These are phyloP conservation scores for Metschnikowia borealis DNA, from an alignment of 805 yeast species.

Conservation along the genomic window DNA sequence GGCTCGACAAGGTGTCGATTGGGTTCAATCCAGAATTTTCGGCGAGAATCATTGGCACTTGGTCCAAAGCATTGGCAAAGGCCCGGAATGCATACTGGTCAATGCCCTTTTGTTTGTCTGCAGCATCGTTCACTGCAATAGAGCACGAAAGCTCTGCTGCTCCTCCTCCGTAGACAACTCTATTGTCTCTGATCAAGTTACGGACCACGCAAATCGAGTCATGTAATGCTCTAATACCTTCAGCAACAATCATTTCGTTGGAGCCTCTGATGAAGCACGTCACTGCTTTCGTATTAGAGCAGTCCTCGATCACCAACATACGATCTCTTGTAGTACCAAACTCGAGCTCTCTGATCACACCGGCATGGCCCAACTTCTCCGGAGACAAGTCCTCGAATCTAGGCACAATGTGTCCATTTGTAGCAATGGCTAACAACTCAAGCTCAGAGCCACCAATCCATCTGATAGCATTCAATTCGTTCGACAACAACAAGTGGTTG, in stretches of 20 bases:
- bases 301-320: conserved; percentile 91
- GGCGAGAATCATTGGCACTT: conserved; percentile 90
- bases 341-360: conserved; percentile 77
- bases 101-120: conserved; percentile 89
- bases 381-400: conserved; percentile 86
- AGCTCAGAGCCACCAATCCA: conserved; percentile 99
- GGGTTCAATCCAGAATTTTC: conserved; percentile 96
- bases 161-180: conserved; percentile 99
- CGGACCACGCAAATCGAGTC: conserved; percentile 97
- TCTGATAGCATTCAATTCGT: conserved; percentile 90
- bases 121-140: conserved; percentile 83
- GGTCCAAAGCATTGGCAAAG: conserved; percentile 85
- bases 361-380: conserved; percentile 85
- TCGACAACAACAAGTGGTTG: conserved; percentile 82
- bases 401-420: conserved; percentile 95
- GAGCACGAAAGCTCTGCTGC: conserved; percentile 96
- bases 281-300: conserved; percentile 82
- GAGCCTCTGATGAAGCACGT: conserved; percentile 94
- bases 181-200: conserved; percentile 83
- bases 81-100: conserved; percentile 98
- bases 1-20: conserved; percentile 78
- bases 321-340: conserved; percentile 96
- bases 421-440: conserved; percentile 94
- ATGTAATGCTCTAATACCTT: conserved; percentile 92
- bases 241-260: conserved; percentile 96